These are phyloP conservation scores for Marasmius fiardii DNA, from an alignment of 1,284 basidiomycete genomes.

Conservation along the genomic window DNA sequence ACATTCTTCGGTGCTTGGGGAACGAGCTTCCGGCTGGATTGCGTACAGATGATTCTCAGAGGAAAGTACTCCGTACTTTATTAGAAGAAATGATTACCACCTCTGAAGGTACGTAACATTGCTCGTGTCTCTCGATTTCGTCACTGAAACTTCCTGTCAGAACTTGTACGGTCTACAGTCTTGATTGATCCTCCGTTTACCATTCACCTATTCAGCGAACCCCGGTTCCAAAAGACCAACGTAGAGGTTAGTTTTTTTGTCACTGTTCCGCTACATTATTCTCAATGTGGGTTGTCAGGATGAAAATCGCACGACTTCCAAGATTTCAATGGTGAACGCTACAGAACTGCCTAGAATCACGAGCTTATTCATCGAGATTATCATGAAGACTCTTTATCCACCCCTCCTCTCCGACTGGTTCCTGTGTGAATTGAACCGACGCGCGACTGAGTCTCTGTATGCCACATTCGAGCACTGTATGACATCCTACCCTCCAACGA, in stretches of 20 bases:
- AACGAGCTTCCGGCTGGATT: conserved; percentile 17
- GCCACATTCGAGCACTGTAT: conserved; percentile 44
- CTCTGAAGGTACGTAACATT: background rate
- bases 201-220: conserved; percentile 24
- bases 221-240: conserved; percentile 13
- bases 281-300: conserved; percentile 15
- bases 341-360: conserved; percentile 43
- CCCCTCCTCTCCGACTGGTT: conserved; percentile 43
- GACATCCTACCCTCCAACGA: conserved; percentile 34
- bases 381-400: conserved; percentile 37
- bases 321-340: conserved; percentile 33
- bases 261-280: background rate
- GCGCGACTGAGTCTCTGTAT: conserved; percentile 34
- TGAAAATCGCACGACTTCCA: conserved; percentile 22
- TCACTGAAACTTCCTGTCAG: conserved; percentile 20
- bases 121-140: background rate
- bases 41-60: background rate
- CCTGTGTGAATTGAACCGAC: conserved; percentile 41
- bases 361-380: conserved; percentile 40
- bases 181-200: conserved; percentile 31
- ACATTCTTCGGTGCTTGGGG: conserved; percentile 36
- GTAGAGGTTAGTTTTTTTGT: background rate
- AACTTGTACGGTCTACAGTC: conserved; percentile 29
- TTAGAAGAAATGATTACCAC: background rate
- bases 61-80: background rate